A percentile compares a stretch with the other conserved stretches of the same genome.
Evolutionary conservation across 169 alveolate species (phyloP).

Genomic region (Babesia sp.): DNA sequence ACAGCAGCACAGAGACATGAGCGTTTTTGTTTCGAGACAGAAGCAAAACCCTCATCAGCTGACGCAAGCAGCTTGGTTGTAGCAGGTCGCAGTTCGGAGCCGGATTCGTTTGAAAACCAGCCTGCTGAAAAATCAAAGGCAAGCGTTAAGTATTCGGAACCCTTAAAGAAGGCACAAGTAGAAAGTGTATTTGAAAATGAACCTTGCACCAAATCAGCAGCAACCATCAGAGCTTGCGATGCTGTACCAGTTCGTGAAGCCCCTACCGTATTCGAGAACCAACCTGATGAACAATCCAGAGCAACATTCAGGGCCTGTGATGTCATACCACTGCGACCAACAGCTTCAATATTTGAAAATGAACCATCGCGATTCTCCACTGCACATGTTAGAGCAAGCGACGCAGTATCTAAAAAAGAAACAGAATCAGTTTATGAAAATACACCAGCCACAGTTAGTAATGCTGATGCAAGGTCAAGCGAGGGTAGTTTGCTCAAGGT

Average conservation of each 20-base stretch:
- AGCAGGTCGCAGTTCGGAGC: not conserved
- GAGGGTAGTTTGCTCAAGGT: constrained; percentile 28
- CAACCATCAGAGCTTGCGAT: constrained; percentile 16
- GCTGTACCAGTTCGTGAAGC: not conserved
- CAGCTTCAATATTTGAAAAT: constrained; percentile 11
- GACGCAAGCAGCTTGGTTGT: constrained; percentile 8
- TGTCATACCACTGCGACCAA: not conserved
- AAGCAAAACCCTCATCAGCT: constrained; percentile 23
- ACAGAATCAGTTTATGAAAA: constrained; percentile 50
- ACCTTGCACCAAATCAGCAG: constrained; percentile 24
- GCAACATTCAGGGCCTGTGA: constrained; percentile 53
- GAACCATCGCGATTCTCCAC: constrained; percentile 8
- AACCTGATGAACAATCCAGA: constrained; percentile 33
- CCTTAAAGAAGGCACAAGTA: not conserved
- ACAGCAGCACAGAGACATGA: constrained; percentile 51
- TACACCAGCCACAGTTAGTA: constrained; percentile 33
- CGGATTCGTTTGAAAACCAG: constrained; percentile 35
- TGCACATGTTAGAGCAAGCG: constrained; percentile 1
- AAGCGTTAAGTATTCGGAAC: constrained; percentile 17
- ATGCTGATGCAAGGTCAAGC: constrained; percentile 56
- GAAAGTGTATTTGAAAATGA: not conserved
- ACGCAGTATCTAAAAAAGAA: not conserved
- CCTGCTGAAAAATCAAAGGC: constrained; percentile 42
- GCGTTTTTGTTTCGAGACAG: constrained; percentile 30
- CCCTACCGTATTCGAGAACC: constrained; percentile 40